Evolutionary conservation across 371 early-diverging fungal species (phyloP).

Genomic region (Mucor irregularis): DNA sequence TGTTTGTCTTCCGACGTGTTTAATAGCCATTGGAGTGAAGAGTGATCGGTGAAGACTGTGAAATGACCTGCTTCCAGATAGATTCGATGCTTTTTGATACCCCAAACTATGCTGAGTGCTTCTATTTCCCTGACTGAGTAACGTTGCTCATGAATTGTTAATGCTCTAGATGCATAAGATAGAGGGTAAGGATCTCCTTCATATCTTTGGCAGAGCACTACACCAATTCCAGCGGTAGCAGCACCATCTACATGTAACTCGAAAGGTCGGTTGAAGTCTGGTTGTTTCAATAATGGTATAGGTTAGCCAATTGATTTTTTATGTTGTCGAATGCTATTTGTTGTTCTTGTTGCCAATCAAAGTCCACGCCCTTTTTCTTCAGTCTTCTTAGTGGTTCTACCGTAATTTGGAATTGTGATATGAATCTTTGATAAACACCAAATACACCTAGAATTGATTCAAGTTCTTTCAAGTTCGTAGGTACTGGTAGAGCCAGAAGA

Average conservation of each 20-base stretch:
- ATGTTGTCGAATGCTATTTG: background rate
- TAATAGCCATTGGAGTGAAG: conserved; percentile 8
- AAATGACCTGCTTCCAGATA: conserved; percentile 16
- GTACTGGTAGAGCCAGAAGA: background rate
- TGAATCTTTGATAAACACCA: background rate
- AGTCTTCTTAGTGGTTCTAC: conserved; percentile 5
- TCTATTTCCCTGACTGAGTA: conserved; percentile 14
- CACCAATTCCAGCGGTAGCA: conserved; percentile 1
- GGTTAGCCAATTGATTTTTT: background rate
- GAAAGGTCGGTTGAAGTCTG: conserved; percentile 5
- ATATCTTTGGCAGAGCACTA: conserved; percentile 5
- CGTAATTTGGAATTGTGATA: background rate
- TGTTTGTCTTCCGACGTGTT: background rate
- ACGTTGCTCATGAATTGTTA: conserved; percentile 2
- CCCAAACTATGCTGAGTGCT: conserved; percentile 13
- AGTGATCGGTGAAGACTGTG: conserved; percentile 28
- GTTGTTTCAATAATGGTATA: conserved; percentile 7
- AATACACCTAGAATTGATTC: background rate
- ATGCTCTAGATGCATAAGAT: conserved; percentile 7
- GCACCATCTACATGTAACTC: conserved; percentile 4
- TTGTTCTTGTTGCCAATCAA: background rate
- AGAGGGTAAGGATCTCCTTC: conserved; percentile 5
- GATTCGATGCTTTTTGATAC: conserved; percentile 12
- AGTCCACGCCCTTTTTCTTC: conserved; percentile 1
- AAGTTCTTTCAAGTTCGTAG: background rate